Evolutionary conservation across 306 rosid species (phyloP).

Genomic region (Arachis stenosperma): DNA sequence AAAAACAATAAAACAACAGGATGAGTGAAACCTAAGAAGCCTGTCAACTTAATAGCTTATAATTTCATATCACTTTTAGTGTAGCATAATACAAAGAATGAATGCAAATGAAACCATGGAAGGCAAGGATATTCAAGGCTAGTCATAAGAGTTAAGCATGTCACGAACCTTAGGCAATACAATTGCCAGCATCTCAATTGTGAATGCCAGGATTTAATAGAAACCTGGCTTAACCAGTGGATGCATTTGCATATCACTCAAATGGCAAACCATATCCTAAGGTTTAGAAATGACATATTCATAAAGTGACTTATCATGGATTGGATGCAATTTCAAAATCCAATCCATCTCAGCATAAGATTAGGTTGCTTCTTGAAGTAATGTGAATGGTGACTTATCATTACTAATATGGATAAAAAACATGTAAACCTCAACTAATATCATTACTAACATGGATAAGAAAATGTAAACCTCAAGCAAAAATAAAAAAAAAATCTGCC

Average conservation of each 20-base stretch:
- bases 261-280: background rate
- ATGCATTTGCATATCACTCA: background rate
- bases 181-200: background rate
- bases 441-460: background rate
- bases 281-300: background rate
- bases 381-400: background rate
- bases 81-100: background rate
- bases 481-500: no score
- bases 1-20: background rate
- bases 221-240: conserved; percentile 7
- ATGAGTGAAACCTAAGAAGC: background rate
- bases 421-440: background rate
- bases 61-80: background rate
- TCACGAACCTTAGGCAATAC: background rate
- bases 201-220: background rate
- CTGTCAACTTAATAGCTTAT: background rate
- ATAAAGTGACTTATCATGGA: background rate
- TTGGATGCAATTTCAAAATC: conserved; percentile 8
- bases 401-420: no score
- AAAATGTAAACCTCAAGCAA: background rate
- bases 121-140: conserved; percentile 10
- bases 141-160: conserved; percentile 1
- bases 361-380: conserved; percentile 21
- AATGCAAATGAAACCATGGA: conserved; percentile 1
- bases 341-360: conserved; percentile 5